Evolutionary conservation across 2,329 filamentous ascomycete species (phyloP).

Genomic region (Pyrenophora tritici-repentis): DNA sequence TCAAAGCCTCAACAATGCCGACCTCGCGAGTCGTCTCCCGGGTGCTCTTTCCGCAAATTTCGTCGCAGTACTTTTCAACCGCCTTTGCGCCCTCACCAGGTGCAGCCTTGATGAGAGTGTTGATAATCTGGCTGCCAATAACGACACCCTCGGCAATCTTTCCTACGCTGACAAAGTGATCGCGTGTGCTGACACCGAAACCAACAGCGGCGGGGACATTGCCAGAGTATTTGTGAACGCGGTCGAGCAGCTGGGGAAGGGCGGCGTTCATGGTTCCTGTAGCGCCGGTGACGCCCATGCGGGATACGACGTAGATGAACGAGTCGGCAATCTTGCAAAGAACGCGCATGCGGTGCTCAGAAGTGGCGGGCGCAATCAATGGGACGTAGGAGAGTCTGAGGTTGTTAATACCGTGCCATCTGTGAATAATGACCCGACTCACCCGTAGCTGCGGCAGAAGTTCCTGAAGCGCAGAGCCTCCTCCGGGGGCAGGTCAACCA

Average conservation of each 20-base stretch:
- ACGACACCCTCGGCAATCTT: constrained; percentile 90
- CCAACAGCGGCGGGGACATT: constrained; percentile 90
- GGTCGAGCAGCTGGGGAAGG: constrained; percentile 78
- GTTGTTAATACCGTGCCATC: constrained; percentile 15
- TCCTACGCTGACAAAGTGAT: constrained; percentile 88
- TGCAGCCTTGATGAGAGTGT: constrained; percentile 71
- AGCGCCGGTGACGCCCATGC: constrained; percentile 95
- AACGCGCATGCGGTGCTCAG: constrained; percentile 89
- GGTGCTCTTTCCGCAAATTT: constrained; percentile 64
- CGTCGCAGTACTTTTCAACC: constrained; percentile 85
- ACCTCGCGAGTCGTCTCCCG: constrained; percentile 66
- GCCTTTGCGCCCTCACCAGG: constrained; percentile 69
- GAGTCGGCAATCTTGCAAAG: constrained; percentile 97
- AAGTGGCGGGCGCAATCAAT: constrained; percentile 93
- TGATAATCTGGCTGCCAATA: constrained; percentile 94
- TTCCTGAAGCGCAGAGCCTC: constrained; percentile 92
- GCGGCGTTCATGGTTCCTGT: constrained; percentile 79
- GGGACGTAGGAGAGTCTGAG: constrained; percentile 87
- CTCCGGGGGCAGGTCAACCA: constrained; percentile 93
- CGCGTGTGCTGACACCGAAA: constrained; percentile 93
- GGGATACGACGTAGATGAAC: constrained; percentile 97
- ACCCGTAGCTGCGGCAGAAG: constrained; percentile 78
- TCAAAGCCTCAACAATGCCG: constrained; percentile 70
- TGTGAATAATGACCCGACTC: constrained; percentile 41
- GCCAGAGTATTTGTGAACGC: constrained; percentile 90